Evolutionary conservation across 179 eudicot genomes (phyloP).

Genomic region (Beta corolliflora): DNA sequence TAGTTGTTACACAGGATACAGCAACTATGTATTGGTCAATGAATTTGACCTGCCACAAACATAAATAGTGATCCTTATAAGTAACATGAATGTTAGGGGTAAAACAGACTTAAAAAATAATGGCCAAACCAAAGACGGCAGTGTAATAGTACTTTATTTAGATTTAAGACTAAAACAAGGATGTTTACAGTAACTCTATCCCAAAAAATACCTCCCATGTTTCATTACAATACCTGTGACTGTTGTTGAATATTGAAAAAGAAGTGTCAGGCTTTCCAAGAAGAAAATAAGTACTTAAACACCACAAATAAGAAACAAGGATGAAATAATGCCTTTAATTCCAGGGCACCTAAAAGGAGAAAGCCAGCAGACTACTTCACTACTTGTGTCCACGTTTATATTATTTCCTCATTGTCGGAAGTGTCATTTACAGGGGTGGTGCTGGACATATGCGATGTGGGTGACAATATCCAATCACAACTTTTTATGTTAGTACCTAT

Average conservation of each 20-base stretch:
- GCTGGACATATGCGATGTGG: too few relatives aligned
- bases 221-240: neutral
- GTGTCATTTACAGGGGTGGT: too few relatives aligned
- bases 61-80: neutral
- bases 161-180: neutral
- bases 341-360: neutral
- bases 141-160: neutral
- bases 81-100: neutral
- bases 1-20: slow-evolving; percentile 25
- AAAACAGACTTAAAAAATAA: neutral
- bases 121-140: neutral
- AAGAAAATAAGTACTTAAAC: neutral
- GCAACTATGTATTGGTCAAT: slow-evolving; percentile 11
- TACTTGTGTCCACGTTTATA: neutral
- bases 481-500: too few relatives aligned
- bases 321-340: neutral
- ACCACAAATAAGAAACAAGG: neutral
- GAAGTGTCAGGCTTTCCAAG: neutral
- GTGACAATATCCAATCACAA: too few relatives aligned
- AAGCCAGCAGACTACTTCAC: neutral
- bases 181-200: neutral
- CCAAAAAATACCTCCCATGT: neutral
- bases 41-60: slow-evolving; percentile 15
- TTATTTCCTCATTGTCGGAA: neutral
- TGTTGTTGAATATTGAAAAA: neutral